Evolutionary conservation across 169 alveolate genomes (phyloP).

Genomic region (Plasmodium sp.): DNA sequence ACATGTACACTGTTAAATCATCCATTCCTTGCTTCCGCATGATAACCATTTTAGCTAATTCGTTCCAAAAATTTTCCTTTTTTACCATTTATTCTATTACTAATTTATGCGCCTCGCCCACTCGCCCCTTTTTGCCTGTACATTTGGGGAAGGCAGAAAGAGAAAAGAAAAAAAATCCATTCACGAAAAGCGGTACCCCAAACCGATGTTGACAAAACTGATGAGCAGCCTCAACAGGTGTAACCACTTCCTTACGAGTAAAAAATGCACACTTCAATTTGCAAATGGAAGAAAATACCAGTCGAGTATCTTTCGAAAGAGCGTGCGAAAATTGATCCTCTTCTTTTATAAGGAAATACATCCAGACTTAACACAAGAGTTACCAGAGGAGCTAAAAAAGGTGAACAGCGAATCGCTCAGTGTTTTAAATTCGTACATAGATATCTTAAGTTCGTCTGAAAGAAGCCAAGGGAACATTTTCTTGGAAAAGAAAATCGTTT

Average conservation of each 20-base stretch:
- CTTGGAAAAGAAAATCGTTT: slow-evolving; percentile 33
- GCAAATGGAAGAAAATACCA: slow-evolving; percentile 18
- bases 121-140: not conserved
- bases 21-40: not conserved
- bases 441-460: slow-evolving; percentile 24
- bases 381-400: slow-evolving; percentile 75
- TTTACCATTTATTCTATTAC: not conserved
- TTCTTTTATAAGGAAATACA: slow-evolving; percentile 75
- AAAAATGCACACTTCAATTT: slow-evolving; percentile 8
- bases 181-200: not conserved
- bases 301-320: slow-evolving; percentile 27
- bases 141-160: not conserved
- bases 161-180: not conserved
- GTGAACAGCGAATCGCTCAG: slow-evolving; percentile 65
- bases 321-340: slow-evolving; percentile 43
- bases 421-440: slow-evolving; percentile 72
- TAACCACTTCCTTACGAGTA: not conserved
- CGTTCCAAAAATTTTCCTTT: not conserved
- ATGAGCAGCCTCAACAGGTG: not conserved
- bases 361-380: slow-evolving; percentile 59
- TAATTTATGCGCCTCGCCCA: not conserved
- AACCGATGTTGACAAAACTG: slow-evolving; percentile 32
- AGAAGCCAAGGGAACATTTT: slow-evolving; percentile 53
- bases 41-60: not conserved
- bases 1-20: not conserved